A percentile compares a stretch with the other conserved stretches of the same genome.
Conservation (phyloP, 192 early-diverging fungal species). For the Mortierella alpina region DNA sequence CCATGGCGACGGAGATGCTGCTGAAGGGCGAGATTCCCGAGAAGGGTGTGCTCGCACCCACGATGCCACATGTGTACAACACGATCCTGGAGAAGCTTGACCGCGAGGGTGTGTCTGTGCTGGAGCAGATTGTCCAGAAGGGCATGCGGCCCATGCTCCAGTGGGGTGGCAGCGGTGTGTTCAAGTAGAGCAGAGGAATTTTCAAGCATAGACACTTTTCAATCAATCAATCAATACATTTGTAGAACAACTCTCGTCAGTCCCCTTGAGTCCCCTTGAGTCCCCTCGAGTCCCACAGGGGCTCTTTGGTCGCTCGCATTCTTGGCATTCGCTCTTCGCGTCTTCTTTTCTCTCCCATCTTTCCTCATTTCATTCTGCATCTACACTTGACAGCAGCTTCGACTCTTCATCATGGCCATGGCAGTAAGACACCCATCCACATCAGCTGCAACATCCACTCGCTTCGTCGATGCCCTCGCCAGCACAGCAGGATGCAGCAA, state of each 20-base stretch:
- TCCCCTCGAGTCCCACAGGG: too few relatives aligned
- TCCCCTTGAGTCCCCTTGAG: too few relatives aligned
- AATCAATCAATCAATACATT: too few relatives aligned
- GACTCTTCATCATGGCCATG: conserved; percentile 32
- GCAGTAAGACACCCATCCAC: conserved; percentile 18
- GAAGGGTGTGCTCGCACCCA: conserved; percentile 75
- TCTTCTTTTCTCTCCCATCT: background rate
- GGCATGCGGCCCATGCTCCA: conserved; percentile 48
- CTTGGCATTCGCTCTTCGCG: too few relatives aligned
- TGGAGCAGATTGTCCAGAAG: conserved; percentile 65
- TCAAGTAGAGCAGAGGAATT: conserved; percentile 34
- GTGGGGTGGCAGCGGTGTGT: conserved; percentile 55
- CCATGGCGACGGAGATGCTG: conserved; percentile 80
- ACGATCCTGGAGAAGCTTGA: conserved; percentile 75
- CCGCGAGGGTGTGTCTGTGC: conserved; percentile 69
- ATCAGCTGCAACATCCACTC: too few relatives aligned
- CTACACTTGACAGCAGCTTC: background rate
- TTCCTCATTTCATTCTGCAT: background rate
- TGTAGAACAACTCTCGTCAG: too few relatives aligned
- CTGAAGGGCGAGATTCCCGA: conserved; percentile 61
- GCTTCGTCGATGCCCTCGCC: too few relatives aligned
- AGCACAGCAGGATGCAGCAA: background rate
- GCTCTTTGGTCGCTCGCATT: too few relatives aligned
- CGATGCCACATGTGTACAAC: conserved; percentile 75
- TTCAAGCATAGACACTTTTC: background rate